Base-by-base conservation (phyloP, 345 rosid species). In the Eucalyptus globulus region DNA sequence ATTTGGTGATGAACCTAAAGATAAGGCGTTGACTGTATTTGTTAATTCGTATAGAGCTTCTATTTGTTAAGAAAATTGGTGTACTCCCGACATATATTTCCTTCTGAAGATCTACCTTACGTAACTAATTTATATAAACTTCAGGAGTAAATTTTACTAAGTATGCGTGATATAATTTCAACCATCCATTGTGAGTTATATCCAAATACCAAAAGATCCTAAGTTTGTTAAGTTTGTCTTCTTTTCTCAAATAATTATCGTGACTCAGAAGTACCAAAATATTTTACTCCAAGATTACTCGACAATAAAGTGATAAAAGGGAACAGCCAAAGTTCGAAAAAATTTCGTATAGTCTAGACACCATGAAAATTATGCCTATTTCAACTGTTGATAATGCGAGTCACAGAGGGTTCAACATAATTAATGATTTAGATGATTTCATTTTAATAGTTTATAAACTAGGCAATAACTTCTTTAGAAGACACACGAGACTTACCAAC, bases 401-500 rank as follows among this genome's bases (percentile, higher is more conserved):
- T 67, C 7, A 31, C 0, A 17, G 1, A 67, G 2, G 40, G 1
- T 72, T 21, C 26, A 5, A n/a, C 31, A 65, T 2, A 65, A n/a
- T 65, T 65, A 65, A 0, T 7, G 19, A 2, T 65, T 65, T 14
- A 65, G 34, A 65, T 65, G 72, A 13, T 65, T 29, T 29, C 12
- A 2, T 31, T 65, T 3, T n/a, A n/a, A 4, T 65, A 7, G 9
- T 65, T 14, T 65, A 65, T 22, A 14, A 24, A 60, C 19, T 67
- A 88, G 9, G 24, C 8, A 26, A 29, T 21, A 37, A n/a, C 40
- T 67, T 54, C 60, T 0, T 9, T 19, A 14, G 19, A n/a, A 24
- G 31, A 56, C 45, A 53, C 60, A 16, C 6, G 44, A 37, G 47
- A 93, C 98, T 88, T 92, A 97, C 98, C 94, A 95, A 14, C 98